Conservation (phyloP, 305 asterid species). For the Caryopteris hybrid region DNA sequence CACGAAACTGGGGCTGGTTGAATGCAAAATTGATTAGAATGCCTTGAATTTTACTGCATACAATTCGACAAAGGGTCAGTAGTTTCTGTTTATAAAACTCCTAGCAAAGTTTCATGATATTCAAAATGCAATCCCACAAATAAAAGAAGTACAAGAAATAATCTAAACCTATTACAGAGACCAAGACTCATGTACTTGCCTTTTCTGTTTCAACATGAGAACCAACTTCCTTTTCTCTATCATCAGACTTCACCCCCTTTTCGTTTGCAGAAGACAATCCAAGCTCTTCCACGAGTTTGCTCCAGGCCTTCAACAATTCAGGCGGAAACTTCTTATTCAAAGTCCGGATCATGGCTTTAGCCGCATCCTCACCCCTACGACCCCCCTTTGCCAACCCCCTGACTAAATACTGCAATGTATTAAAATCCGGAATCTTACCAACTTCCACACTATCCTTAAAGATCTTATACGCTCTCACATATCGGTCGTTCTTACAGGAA, state of each 20-base stretch:
- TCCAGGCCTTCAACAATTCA: conserved; percentile 65
- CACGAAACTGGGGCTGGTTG: neutral
- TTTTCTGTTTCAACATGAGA: conserved; percentile 10
- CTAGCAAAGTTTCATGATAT: neutral
- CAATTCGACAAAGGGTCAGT: neutral
- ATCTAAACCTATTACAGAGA: neutral
- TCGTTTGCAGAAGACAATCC: conserved; percentile 40
- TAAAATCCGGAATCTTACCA: conserved; percentile 68
- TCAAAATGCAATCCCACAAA: conserved; percentile 9
- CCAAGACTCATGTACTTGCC: conserved; percentile 26
- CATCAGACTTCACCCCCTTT: conserved; percentile 14
- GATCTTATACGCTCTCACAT: conserved; percentile 48
- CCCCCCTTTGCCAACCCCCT: conserved; percentile 51
- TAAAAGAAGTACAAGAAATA: conserved; percentile 9
- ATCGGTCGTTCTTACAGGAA: conserved; percentile 49
- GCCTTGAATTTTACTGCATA: neutral
- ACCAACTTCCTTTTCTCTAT: conserved; percentile 2
- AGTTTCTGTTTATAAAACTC: neutral
- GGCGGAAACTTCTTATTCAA: conserved; percentile 65
- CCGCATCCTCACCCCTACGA: conserved; percentile 36
- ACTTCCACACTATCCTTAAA: conserved; percentile 62
- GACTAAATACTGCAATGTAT: conserved; percentile 57
- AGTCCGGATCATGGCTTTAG: conserved; percentile 52
- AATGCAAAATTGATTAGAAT: neutral
- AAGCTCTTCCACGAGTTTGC: conserved; percentile 43